A percentile compares a stretch with the other conserved stretches of the same genome.
phyloP scores from a whole-genome alignment of 2,329 filamentous ascomycete genomes.

The Talaromyces sp. region DNA sequence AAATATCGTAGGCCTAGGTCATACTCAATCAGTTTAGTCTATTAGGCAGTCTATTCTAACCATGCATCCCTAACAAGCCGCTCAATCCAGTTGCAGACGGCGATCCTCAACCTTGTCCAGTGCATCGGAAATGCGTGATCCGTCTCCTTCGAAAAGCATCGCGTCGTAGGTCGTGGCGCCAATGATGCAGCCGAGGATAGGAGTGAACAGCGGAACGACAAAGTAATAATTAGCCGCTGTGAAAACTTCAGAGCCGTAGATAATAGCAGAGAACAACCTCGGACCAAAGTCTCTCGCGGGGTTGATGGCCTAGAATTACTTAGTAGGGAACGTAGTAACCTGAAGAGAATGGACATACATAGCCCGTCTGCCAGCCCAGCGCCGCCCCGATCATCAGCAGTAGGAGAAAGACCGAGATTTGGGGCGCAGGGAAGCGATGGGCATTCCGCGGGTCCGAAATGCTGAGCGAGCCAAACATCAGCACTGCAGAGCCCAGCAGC shows the following conservation, averaged over 20 bases:
- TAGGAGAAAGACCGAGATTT: slow-evolving; percentile 22
- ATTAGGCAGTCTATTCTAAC: too few relatives aligned
- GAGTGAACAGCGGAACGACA: slow-evolving; percentile 23
- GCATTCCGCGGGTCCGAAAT: slow-evolving; percentile 23
- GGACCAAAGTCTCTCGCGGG: slow-evolving; percentile 27
- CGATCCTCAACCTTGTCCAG: slow-evolving; percentile 19
- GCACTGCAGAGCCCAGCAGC: slow-evolving; percentile 20
- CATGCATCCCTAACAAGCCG: too few relatives aligned
- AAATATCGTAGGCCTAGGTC: too few relatives aligned
- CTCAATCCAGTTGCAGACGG: too few relatives aligned
- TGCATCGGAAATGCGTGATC: slow-evolving; percentile 24
- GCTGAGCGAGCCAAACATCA: slow-evolving; percentile 25
- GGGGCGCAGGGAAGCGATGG: slow-evolving; percentile 19
- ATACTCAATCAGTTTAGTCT: too few relatives aligned
- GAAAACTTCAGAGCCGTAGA: slow-evolving; percentile 26
- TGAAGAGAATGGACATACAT: slow-evolving; percentile 18
- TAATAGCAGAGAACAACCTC: slow-evolving; percentile 23
- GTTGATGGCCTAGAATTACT: slow-evolving; percentile 21
- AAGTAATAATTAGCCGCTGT: slow-evolving; percentile 23
- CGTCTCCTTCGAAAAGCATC: slow-evolving; percentile 23
- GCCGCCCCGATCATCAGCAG: slow-evolving; percentile 24
- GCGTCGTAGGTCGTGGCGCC: slow-evolving; percentile 23
- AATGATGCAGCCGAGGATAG: slow-evolving; percentile 21
- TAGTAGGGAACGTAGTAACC: too few relatives aligned
- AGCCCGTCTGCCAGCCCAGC: slow-evolving; percentile 29